Percentiles rank a stretch among this genome's conserved stretches.
These are phyloP conservation scores for Inga leiocalycina DNA, from an alignment of 306 rosid genomes.

Conservation along the genomic window DNA sequence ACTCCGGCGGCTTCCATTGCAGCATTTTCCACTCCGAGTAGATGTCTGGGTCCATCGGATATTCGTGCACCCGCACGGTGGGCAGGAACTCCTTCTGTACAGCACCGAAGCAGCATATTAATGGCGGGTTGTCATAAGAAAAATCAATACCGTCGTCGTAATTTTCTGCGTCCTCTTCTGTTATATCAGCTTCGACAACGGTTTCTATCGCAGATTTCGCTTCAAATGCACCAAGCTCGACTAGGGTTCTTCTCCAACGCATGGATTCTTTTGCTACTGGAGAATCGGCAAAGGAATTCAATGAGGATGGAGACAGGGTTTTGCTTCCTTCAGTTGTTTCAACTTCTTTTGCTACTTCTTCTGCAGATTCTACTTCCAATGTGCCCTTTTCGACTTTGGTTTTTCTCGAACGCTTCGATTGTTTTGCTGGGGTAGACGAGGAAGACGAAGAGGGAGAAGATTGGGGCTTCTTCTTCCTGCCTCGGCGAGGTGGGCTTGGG, in stretches of 20 bases:
- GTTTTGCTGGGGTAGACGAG: conserved; percentile 31
- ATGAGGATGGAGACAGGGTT: conserved; percentile 36
- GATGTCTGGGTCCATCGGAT: conserved; percentile 78
- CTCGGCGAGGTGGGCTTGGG: conserved; percentile 60
- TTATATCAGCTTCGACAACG: background rate
- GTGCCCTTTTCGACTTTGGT: conserved; percentile 42
- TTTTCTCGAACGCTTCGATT: conserved; percentile 46
- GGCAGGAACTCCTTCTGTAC: conserved; percentile 79
- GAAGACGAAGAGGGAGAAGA: conserved; percentile 35
- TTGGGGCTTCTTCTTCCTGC: conserved; percentile 54
- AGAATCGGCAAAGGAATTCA: conserved; percentile 19
- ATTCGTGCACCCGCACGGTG: conserved; percentile 71
- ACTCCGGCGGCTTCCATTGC: conserved; percentile 98
- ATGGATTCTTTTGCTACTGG: conserved; percentile 35
- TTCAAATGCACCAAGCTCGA: conserved; percentile 42
- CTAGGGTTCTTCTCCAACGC: conserved; percentile 35
- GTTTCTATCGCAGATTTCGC: conserved; percentile 18
- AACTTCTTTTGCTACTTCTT: background rate
- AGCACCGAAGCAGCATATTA: conserved; percentile 91
- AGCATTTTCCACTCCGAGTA: conserved; percentile 96
- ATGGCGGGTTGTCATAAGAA: conserved; percentile 72
- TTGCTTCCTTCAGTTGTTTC: conserved; percentile 45
- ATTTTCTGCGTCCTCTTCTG: conserved; percentile 45
- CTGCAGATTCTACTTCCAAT: conserved; percentile 23
- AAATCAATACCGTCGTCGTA: conserved; percentile 74